phyloP scores from a whole-genome alignment of 169 alveolate species.

The Perkinsus chesapeaki region DNA sequence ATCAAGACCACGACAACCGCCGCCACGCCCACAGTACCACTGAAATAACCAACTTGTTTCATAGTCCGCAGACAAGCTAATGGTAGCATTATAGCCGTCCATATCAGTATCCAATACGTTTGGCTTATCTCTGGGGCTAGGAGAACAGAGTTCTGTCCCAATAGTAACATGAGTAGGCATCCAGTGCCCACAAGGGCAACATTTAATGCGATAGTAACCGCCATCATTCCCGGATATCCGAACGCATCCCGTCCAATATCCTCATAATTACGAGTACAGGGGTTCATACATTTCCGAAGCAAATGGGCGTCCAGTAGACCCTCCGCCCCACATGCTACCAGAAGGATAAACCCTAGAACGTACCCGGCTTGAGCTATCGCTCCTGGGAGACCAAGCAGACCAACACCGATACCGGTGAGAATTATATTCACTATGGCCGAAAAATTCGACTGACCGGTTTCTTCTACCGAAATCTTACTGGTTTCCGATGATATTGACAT shows the following conservation, averaged over 20 bases:
- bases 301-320: neutral
- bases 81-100: neutral
- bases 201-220: neutral
- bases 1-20: neutral
- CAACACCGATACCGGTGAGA: neutral
- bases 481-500: neutral
- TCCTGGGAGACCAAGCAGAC: neutral
- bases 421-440: neutral
- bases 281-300: neutral
- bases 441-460: neutral
- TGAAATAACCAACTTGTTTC: neutral
- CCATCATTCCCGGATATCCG: neutral
- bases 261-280: neutral
- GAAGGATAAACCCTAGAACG: neutral
- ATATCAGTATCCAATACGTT: neutral
- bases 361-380: neutral
- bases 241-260: neutral
- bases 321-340: neutral
- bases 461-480: neutral
- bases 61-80: neutral
- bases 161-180: neutral
- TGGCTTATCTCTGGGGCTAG: neutral
- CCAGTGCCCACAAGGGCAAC: neutral
- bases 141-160: neutral
- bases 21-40: neutral